Evolutionary conservation across 2,329 filamentous ascomycete genomes (phyloP), one percentile per base, ranked within the genome.

Genomic region (Talaromyces sp.): DNA sequence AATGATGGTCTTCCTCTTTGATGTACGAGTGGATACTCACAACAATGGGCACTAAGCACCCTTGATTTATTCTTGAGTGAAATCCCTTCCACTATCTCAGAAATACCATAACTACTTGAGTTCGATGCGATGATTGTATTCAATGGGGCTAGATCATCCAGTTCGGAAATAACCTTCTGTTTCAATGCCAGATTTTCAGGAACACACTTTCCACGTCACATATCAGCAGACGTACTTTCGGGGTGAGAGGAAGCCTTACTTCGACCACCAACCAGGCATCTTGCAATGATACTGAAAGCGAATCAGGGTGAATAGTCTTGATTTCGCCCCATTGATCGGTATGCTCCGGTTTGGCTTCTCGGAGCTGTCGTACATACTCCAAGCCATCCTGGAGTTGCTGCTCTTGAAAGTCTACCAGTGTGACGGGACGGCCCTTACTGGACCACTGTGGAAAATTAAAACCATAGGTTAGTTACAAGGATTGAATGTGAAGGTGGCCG

Each of bases 61-160:
- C 77, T 65, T 0, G 63, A 58, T 6, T 60, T 62, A 11, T 74
- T 62, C 24, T 66, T 69, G 9, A 79, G 42, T 0, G 56, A 55
- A 19, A 79, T 48, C 0, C 66, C 67, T 1, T 74, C 62, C 0
- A 77, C 54, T n/a, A 80, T 77, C 45, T 79, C 75, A 0, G 66
- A 65, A 17, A 75, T 77, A 6, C 71, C 70, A 55, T 77, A 78
- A 46, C 76, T 79, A 52, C 76, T 78, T 1, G 77, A 80, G 47
- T 80, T 80, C 0, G 75, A 77, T 0, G 74, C 77, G 40, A 80
- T 71, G 5, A 79, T 74, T 0, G 71, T 71, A 1, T 71, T 65
- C 0, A 63, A 51, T 0, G 64, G 59, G 0, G 76, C 69, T 1
- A 73, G 42, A 1, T 65, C 51, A 55, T 79, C 77, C 2, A 80